phyloP scores from a whole-genome alignment of 2,329 filamentous ascomycete species.

The Aspergillus melleus region DNA sequence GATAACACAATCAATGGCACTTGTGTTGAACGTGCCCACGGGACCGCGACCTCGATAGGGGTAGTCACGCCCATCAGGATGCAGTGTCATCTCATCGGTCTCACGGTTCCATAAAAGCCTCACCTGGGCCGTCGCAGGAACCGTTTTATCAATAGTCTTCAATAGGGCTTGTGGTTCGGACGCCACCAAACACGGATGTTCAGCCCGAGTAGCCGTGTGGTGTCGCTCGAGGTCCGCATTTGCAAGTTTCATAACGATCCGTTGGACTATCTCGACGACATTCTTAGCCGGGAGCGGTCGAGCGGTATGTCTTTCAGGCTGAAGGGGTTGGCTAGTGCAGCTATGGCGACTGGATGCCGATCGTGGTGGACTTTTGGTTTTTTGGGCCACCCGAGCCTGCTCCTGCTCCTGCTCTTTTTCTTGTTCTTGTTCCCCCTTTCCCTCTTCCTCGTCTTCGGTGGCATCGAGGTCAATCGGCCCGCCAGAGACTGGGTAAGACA shows the following conservation, averaged over 20 bases:
- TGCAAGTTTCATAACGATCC: conserved; percentile 25
- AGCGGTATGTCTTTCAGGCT: neutral
- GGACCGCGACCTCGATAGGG: conserved; percentile 35
- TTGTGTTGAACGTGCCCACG: conserved; percentile 23
- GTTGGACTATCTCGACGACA: conserved; percentile 25
- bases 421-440: neutral
- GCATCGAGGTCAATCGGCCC: neutral
- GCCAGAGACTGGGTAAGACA: conserved; percentile 7
- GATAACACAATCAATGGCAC: conserved; percentile 33
- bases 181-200: conserved; percentile 15
- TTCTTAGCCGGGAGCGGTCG: neutral
- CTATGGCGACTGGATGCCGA: neutral
- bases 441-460: neutral
- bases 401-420: neutral
- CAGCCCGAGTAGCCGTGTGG: conserved; percentile 18
- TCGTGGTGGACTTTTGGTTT: neutral
- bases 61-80: conserved; percentile 20
- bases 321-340: neutral
- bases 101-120: conserved; percentile 12
- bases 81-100: conserved; percentile 14
- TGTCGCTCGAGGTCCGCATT: conserved; percentile 34
- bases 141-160: conserved; percentile 17
- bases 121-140: conserved; percentile 17
- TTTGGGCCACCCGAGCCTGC: neutral
- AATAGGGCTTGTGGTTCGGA: conserved; percentile 15